Percentiles rank a stretch among this genome's conserved stretches.
These are phyloP conservation scores for Spirogloea muscicola DNA, from an alignment of 139 green algal genomes.

Conservation along the genomic window DNA sequence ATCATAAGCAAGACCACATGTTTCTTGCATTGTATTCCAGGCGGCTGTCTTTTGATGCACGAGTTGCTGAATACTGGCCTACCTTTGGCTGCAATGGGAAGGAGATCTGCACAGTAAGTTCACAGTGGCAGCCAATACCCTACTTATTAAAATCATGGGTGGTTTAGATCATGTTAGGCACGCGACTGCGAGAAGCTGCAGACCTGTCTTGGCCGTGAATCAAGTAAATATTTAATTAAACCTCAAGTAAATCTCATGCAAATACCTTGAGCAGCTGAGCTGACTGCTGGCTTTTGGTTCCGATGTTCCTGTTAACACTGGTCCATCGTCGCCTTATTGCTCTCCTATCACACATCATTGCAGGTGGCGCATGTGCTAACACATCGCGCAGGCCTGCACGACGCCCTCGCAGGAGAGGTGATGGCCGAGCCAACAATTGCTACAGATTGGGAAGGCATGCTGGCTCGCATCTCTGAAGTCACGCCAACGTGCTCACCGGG, in stretches of 20 bases:
- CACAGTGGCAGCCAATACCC: too few species aligned
- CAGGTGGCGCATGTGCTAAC: conserved; percentile 49
- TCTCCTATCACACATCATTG: neutral
- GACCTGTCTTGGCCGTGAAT: too few species aligned
- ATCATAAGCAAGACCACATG: too few species aligned
- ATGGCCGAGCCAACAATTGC: conserved; percentile 35
- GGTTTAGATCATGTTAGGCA: too few species aligned
- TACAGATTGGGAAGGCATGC: conserved; percentile 43
- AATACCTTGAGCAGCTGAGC: too few species aligned
- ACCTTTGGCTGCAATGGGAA: conserved; percentile 51
- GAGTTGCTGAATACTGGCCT: conserved; percentile 43
- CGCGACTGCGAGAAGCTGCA: too few species aligned
- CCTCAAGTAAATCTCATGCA: too few species aligned
- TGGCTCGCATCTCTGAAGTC: conserved; percentile 14
- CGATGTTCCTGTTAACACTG: neutral
- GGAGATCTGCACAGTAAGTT: conserved; percentile 44
- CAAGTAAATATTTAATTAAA: too few species aligned
- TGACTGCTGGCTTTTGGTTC: too few species aligned
- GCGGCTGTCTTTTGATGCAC: conserved; percentile 23
- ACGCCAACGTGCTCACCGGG: conserved; percentile 4
- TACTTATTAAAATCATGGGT: too few species aligned
- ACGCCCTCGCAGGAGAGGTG: conserved; percentile 33
- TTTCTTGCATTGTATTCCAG: too few species aligned
- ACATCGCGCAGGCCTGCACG: conserved; percentile 46
- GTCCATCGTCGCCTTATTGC: too few species aligned